Conservation (phyloP, 495 filamentous ascomycete species). For the Entonaema liquescens region DNA sequence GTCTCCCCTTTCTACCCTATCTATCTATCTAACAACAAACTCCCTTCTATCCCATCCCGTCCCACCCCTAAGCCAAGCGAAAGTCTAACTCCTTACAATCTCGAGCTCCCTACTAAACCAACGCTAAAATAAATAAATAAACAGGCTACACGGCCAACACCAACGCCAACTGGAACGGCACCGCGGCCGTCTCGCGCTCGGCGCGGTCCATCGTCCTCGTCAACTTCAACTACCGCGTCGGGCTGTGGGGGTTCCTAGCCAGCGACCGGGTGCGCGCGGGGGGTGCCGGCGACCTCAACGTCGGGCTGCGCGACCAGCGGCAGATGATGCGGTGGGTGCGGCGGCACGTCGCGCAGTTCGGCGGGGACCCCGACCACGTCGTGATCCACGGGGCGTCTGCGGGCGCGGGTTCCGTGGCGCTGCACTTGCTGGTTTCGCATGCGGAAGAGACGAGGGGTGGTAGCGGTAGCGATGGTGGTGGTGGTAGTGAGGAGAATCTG, state of each 20-base stretch:
- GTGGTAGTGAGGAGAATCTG: conserved; percentile 21
- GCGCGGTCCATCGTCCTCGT: conserved; percentile 71
- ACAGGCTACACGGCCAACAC: conserved; percentile 66
- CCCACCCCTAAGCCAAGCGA: too few relatives aligned
- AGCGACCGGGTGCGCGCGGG: conserved; percentile 61
- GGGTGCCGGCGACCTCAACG: conserved; percentile 65
- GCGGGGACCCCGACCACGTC: conserved; percentile 75
- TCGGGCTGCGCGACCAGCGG: conserved; percentile 75
- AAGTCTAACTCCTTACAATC: neutral
- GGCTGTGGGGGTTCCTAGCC: conserved; percentile 77
- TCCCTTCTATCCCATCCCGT: neutral
- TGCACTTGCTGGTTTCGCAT: conserved; percentile 71
- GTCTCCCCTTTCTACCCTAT: conserved; percentile 6
- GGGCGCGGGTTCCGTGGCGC: conserved; percentile 70
- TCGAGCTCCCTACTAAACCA: neutral
- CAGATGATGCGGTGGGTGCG: conserved; percentile 75
- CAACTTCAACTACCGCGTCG: conserved; percentile 79
- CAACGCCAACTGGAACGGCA: conserved; percentile 74
- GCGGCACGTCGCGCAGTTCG: conserved; percentile 71
- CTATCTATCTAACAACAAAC: neutral
- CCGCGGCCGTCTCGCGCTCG: conserved; percentile 66
- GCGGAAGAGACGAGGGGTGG: conserved; percentile 15
- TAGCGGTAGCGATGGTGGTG: neutral
- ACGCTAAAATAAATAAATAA: neutral
- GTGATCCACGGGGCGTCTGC: conserved; percentile 78